Evolutionary conservation across 371 early-diverging fungal genomes (phyloP).

Genomic region (Nosema bombycis): DNA sequence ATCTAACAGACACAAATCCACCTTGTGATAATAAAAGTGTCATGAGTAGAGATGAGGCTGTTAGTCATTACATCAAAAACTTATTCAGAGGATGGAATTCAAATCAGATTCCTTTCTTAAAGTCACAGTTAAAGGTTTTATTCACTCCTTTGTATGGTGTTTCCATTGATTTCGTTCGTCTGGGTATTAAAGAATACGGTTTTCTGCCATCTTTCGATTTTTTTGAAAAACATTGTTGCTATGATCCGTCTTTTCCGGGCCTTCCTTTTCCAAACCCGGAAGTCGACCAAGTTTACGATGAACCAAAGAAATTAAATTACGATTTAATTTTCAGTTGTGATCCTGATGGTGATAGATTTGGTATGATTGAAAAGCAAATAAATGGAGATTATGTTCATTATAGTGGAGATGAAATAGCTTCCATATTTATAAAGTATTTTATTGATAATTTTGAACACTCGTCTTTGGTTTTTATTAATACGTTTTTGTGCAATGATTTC

Average conservation of each 20-base stretch:
- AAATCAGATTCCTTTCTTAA: background rate
- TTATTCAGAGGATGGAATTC: background rate
- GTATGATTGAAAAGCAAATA: conserved; percentile 21
- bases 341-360: conserved; percentile 48
- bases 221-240: background rate
- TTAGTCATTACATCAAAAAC: background rate
- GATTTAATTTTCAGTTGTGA: conserved; percentile 34
- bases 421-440: conserved; percentile 11
- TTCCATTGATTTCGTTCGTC: conserved; percentile 14
- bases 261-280: conserved; percentile 26
- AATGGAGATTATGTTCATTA: conserved; percentile 13
- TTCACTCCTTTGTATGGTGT: conserved; percentile 17
- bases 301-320: background rate
- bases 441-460: conserved; percentile 20
- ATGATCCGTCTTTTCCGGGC: background rate
- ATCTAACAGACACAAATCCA: background rate
- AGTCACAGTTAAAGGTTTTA: background rate
- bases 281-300: background rate
- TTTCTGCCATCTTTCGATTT: background rate
- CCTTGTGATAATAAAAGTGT: too few relatives aligned
- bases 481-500: conserved; percentile 31
- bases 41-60: background rate
- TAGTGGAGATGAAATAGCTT: conserved; percentile 22
- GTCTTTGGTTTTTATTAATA: conserved; percentile 26
- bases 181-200: background rate